phyloP scores from a whole-genome alignment of 192 early-diverging fungal species.

The Podochytrium sp. region DNA sequence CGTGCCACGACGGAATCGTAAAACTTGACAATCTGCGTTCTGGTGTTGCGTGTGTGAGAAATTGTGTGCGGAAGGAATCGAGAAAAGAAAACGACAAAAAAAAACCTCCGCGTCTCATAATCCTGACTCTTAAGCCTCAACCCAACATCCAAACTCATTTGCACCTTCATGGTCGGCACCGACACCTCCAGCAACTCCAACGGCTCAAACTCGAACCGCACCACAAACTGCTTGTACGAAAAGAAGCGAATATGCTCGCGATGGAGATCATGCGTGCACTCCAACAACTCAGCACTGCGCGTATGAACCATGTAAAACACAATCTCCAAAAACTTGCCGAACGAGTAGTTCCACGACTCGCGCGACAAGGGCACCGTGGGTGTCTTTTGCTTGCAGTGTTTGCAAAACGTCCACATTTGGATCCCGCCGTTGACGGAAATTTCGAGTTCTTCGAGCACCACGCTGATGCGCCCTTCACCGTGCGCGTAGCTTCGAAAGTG shows the following conservation, averaged over 20 bases:
- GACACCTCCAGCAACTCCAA: constrained; percentile 75
- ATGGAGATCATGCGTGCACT: constrained; percentile 82
- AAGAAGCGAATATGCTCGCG: constrained; percentile 88
- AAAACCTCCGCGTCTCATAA: constrained; percentile 57
- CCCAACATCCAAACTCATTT: constrained; percentile 51
- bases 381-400: constrained; percentile 70
- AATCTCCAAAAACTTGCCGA: constrained; percentile 95
- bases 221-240: constrained; percentile 72
- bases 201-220: constrained; percentile 77
- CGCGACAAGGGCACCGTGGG: constrained; percentile 80
- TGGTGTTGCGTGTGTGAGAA: constrained; percentile 22
- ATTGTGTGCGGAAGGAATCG: background rate
- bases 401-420: constrained; percentile 88
- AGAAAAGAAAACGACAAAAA: background rate
- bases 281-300: background rate
- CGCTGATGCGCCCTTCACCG: constrained; percentile 75
- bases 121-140: constrained; percentile 78
- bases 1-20: constrained; percentile 85
- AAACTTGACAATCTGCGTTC: constrained; percentile 71
- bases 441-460: constrained; percentile 63
- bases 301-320: constrained; percentile 81
- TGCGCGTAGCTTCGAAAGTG: constrained; percentile 91
- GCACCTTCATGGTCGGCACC: constrained; percentile 70
- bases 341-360: constrained; percentile 91
- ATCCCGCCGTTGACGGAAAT: constrained; percentile 52